These are phyloP conservation scores for Paracamarosporium sp. DNA, from an alignment of 2,329 filamentous ascomycete genomes.

Conservation along the genomic window DNA sequence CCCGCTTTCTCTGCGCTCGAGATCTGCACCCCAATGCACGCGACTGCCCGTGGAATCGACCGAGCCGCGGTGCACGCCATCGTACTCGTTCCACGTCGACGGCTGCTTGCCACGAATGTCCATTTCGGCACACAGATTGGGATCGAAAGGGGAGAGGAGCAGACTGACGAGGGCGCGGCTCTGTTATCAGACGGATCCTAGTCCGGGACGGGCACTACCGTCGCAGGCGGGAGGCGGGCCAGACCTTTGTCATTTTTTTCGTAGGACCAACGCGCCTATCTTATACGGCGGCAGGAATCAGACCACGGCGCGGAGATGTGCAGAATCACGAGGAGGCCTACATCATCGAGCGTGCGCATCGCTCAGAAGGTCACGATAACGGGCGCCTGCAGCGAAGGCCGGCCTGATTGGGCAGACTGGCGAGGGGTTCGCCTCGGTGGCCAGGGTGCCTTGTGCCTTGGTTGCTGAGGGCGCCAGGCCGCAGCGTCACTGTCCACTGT, in stretches of 20 bases:
- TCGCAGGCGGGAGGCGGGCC: conserved; percentile 27
- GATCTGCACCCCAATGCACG: conserved; percentile 48
- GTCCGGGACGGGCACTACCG: conserved; percentile 41
- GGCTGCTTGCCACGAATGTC: conserved; percentile 50
- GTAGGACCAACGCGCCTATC: background rate
- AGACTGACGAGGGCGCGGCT: conserved; percentile 2
- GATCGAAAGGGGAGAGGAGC: conserved; percentile 15
- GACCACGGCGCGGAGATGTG: conserved; percentile 8
- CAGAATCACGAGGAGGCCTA: conserved; percentile 20
- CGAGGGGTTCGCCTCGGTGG: no score
- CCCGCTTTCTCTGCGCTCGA: conserved; percentile 36
- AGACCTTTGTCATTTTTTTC: conserved; percentile 24
- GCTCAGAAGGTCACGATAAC: conserved; percentile 10
- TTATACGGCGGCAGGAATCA: conserved; percentile 7
- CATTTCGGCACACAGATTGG: conserved; percentile 26
- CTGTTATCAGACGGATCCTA: conserved; percentile 17
- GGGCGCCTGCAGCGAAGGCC: background rate
- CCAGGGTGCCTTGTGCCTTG: background rate
- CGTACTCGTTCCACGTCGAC: conserved; percentile 55
- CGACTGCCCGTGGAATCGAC: conserved; percentile 46
- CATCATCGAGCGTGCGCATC: conserved; percentile 16
- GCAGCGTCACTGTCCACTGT: conserved; percentile 8
- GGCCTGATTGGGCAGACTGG: conserved; percentile 4
- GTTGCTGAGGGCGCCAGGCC: background rate
- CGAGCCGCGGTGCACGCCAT: conserved; percentile 51